Base-by-base conservation (phyloP, 805 yeast species). In the Hanseniaspora vineae region DNA sequence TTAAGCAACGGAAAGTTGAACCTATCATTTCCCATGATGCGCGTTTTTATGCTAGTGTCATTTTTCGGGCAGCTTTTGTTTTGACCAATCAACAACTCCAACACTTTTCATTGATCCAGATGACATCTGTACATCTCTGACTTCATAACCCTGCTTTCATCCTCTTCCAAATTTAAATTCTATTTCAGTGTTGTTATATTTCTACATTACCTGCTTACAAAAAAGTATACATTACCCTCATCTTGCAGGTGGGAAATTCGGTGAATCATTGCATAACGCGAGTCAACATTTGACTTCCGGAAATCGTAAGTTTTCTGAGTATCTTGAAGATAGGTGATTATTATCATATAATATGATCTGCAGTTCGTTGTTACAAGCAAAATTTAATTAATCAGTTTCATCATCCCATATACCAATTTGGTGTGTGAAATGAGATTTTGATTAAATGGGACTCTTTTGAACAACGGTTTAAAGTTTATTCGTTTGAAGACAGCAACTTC, bases 191-290 rank as follows among this genome's bases (percentile, higher is more conserved):
- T 37, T 37, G 40, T 10, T 37, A 37, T 37, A 37, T 37, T 37
- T 37, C 40, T 37, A 37, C 40, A 37, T 37, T n/a, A 37, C 40
- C 40, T 37, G 40, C n/a, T 37, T 37, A 37, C 40, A n/a, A 10
- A 37, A 37, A 37, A 37, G 5, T 4, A n/a, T 14, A 11, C 6
- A n/a, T 5, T n/a, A n/a, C n/a, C 12, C 15, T 23, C n/a, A 2
- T 35, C 37, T 48, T 42, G 42, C 50, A 48, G 50, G 50, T 48
- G 50, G 50, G 50, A 48, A 48, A 48, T 48, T 48, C 50, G 50
- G 50, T 48, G 50, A 46, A 48, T 19, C 45, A 35, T 37, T 14
- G 42, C 42, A 35, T 31, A 37, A 48, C 39, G 47, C 9, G 15
- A 33, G n/a, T n/a, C n/a, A n/a, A n/a, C n/a, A n/a, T n/a, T n/a